phyloP scores from a whole-genome alignment of 2,329 filamentous ascomycete species.

The Stachybotrys echinatus region DNA sequence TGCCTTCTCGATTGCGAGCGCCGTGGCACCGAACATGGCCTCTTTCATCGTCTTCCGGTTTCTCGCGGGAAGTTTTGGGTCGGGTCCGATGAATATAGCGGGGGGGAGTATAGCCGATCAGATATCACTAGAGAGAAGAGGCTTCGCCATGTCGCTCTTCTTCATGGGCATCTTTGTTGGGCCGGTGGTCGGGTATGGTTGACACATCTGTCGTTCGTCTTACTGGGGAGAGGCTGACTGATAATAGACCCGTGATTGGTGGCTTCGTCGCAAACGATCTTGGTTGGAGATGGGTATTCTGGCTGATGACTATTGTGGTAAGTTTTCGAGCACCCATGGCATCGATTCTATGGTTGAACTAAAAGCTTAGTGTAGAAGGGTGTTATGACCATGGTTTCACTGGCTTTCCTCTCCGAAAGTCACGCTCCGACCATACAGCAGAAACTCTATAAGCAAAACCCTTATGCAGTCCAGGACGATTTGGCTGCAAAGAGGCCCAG shows the following conservation, averaged over 20 bases:
- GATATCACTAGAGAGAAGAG: slow-evolving; percentile 51
- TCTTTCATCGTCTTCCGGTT: slow-evolving; percentile 55
- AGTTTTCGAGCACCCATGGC: no score
- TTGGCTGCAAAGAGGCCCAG: neutral
- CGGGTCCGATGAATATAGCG: slow-evolving; percentile 58
- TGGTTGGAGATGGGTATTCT: slow-evolving; percentile 47
- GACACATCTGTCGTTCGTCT: neutral
- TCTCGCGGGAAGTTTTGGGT: slow-evolving; percentile 57
- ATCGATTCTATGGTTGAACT: no score
- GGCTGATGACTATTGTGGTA: slow-evolving; percentile 36
- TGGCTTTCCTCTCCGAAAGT: slow-evolving; percentile 4
- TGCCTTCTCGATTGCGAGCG: slow-evolving; percentile 44
- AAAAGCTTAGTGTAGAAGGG: slow-evolving; percentile 39
- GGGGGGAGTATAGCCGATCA: slow-evolving; percentile 64
- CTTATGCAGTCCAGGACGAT: neutral
- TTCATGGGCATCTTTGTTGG: slow-evolving; percentile 39
- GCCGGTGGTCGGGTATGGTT: slow-evolving; percentile 14
- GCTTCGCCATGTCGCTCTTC: slow-evolving; percentile 49
- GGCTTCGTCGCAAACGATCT: slow-evolving; percentile 33
- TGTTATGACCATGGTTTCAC: slow-evolving; percentile 23
- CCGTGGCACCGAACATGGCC: slow-evolving; percentile 42
- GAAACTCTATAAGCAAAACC: neutral
- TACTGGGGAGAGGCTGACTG: neutral
- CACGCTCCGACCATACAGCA: slow-evolving; percentile 1
- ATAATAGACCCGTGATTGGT: slow-evolving; percentile 41